Percentiles rank a stretch among this genome's conserved stretches.
These are phyloP conservation scores for Beta macrorhiza DNA, from an alignment of 179 eudicot species.

Conservation along the genomic window DNA sequence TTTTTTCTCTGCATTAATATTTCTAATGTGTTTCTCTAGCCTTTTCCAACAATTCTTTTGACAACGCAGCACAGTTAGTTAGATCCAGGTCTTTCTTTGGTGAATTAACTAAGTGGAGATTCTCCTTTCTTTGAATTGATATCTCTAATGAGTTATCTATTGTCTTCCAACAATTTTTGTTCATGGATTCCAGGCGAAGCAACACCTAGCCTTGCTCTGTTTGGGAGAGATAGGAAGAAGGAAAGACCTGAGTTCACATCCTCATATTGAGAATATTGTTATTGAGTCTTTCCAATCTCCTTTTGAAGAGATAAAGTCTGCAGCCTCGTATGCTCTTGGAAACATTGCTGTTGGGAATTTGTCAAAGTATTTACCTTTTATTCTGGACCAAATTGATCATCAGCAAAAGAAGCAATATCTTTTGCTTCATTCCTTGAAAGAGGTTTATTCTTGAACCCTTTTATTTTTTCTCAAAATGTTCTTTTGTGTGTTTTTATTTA, in stretches of 20 bases:
- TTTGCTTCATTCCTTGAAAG: constrained; percentile 90
- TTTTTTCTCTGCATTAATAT: not conserved
- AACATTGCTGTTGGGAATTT: constrained; percentile 97
- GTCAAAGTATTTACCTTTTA: constrained; percentile 83
- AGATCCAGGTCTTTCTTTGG: not conserved
- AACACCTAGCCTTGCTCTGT: constrained; percentile 89
- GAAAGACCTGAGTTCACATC: constrained; percentile 86
- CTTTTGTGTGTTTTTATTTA: not conserved
- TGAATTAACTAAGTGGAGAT: no score
- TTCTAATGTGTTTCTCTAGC: not conserved
- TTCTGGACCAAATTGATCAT: constrained; percentile 92
- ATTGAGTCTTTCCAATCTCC: constrained; percentile 91
- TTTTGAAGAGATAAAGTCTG: constrained; percentile 90
- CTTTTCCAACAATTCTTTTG: not conserved
- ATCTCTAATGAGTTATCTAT: not conserved
- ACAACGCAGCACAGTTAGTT: not conserved
- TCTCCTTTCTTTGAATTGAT: not conserved
- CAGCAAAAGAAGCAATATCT: constrained; percentile 97
- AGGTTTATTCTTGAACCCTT: constrained; percentile 45
- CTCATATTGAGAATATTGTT: constrained; percentile 83
- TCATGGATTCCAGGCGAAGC: constrained; percentile 63
- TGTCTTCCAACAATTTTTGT: constrained; percentile 5
- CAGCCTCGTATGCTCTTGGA: constrained; percentile 98
- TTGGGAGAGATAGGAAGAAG: constrained; percentile 97
- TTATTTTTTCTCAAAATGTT: not conserved